Evolutionary conservation across 2,329 filamentous ascomycete species (phyloP).

Genomic region (Xylariaceae sp.): DNA sequence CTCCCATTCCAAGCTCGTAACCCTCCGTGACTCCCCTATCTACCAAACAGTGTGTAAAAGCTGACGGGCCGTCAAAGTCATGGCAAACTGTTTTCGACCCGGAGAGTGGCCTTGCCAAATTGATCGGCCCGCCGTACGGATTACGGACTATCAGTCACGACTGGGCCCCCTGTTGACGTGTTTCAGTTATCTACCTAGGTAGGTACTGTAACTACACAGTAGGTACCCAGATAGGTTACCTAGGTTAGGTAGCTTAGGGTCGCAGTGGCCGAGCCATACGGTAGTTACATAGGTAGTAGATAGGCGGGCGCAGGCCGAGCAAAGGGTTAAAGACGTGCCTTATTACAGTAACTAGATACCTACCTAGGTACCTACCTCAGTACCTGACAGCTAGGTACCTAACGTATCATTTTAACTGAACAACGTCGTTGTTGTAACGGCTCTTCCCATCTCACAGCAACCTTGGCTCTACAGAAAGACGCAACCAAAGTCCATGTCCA

Average conservation of each 20-base stretch:
- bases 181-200: slow-evolving; percentile 4
- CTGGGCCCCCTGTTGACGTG: too few relatives aligned
- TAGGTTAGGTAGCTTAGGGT: too few relatives aligned
- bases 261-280: too few relatives aligned
- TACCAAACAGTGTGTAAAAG: too few relatives aligned
- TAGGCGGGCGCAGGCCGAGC: neutral
- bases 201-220: neutral
- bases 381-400: neutral
- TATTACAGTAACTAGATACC: neutral
- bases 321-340: too few relatives aligned
- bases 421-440: neutral
- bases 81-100: too few relatives aligned
- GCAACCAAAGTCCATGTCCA: neutral
- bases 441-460: neutral
- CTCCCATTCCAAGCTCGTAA: too few relatives aligned
- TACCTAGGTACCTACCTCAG: neutral
- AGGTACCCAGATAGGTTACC: neutral
- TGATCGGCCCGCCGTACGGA: too few relatives aligned
- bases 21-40: too few relatives aligned
- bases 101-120: too few relatives aligned
- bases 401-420: slow-evolving; percentile 1
- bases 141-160: too few relatives aligned
- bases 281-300: neutral
- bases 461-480: neutral
- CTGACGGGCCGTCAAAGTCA: too few relatives aligned